Evolutionary conservation across 306 rosid species (phyloP), one percentile per base, ranked within the genome.

Genomic region (Biancaea sappan): DNA sequence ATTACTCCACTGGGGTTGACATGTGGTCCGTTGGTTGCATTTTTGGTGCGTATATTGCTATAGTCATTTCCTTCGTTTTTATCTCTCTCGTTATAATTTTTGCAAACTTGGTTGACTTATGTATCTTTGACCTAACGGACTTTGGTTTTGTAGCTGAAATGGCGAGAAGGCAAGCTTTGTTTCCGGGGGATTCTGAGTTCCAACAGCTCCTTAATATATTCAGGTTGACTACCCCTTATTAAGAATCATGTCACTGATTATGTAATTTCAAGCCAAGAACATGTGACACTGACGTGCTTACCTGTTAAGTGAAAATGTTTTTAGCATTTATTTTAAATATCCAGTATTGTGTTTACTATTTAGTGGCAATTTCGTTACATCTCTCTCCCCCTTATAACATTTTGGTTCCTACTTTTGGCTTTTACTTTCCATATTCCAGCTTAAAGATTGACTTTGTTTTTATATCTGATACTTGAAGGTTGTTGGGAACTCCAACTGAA

Each of bases 21-120:
- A 94, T 94, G 78, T 94, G 98, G 98, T 94, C 97, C 6, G 98
- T 91, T 35, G 98, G 98, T 5, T 94, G 98, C 78, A 94, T 94
- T 18, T 94, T 94, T 16, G 97, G 97, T 86, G 38, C 2, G 71
- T 74, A 12, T 26, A 62, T 48, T 34, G 40, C 4, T 21, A 0
- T 47, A 59, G 35, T 25, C 43, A n/a, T 48, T 35, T 46, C 14
- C 62, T 15, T 21, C 34, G 40, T 2, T 58, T 38, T 43, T n/a
- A 18, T 25, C 9, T 46, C 58, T 11, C 29, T 19, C 12, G n/a
- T 5, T 2, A 4, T n/a, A 46, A 46, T 41, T 72, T 41, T 41
- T 8, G 2, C n/a, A 31, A 40, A 21, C 26, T 62, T 46, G 2
- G 25, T 15, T 7, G 9, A 1, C 8, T 26, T 74, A 24, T 56